Evolutionary conservation across 306 rosid genomes (phyloP).

Genomic region (Castanea crenata): DNA sequence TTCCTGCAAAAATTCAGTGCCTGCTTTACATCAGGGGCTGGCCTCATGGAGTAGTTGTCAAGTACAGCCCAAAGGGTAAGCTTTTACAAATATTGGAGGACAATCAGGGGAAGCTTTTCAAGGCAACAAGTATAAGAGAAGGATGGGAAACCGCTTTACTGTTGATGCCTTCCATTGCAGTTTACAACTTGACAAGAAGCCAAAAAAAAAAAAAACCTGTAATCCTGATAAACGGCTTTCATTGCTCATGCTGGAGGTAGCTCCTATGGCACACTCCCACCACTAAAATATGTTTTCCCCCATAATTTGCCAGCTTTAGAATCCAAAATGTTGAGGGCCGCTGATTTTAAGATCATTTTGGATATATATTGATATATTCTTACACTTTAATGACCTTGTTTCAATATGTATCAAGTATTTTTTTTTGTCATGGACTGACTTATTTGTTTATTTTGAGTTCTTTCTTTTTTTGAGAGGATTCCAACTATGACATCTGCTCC

Average conservation of each 20-base stretch:
- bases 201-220: not conserved
- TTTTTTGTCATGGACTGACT: too few species aligned
- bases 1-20: constrained; percentile 57
- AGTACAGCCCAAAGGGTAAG: constrained; percentile 83
- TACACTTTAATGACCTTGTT: too few species aligned
- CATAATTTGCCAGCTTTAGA: too few species aligned
- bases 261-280: not conserved
- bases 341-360: too few species aligned
- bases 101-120: constrained; percentile 73
- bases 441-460: too few species aligned
- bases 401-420: too few species aligned
- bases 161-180: constrained; percentile 93
- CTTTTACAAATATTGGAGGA: constrained; percentile 80
- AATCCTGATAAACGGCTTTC: not conserved
- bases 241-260: not conserved
- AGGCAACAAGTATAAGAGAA: constrained; percentile 76
- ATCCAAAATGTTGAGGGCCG: too few species aligned
- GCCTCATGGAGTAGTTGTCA: constrained; percentile 46
- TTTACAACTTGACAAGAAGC: constrained; percentile 52
- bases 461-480: too few species aligned
- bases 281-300: not conserved
- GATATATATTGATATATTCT: too few species aligned
- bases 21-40: constrained; percentile 62
- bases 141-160: constrained; percentile 85
- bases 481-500: too few species aligned